Base-by-base conservation (phyloP, 177 flowering plant species). In the Vitis hybrid region DNA sequence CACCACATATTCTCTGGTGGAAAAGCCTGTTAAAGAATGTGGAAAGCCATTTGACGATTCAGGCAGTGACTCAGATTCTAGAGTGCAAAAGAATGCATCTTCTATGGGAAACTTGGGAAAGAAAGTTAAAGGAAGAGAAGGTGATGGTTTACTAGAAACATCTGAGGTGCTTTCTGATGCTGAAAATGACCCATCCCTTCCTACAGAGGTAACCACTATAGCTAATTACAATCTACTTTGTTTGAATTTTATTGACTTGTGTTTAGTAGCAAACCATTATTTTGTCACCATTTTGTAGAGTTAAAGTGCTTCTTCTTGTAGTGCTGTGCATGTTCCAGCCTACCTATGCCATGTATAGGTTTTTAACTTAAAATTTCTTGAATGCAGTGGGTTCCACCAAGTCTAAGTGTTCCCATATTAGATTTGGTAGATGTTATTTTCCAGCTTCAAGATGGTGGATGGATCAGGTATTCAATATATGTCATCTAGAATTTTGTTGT, bases 381-480 rank as follows among this genome's bases (percentile, higher is more conserved):
- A 60, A 32, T 83, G 83, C 92, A 96, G 99, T 96, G 98, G 98
- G 85, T 91, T 56, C 97, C 99, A 54, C 97, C 97, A 64, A 93
- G 87, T 81, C 70, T 96, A 75, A 91, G 90, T 75, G 75, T 76
- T 8, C 99, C 98, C 6, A 78, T 96, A 73, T 81, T 96, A 67
- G 93, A 96, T 83, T 76, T 96, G 83, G 97, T 96, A 68, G 98
- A 96, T 84, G 95, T 89, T 66, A 73, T 96, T 75, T 87, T 96
- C 81, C 99, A 94, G 81, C 93, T 96, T 66, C 93, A 92, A 56
- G 99, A 96, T 81, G 97, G 97, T 76, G 98, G 98, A 66, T 96
- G 99, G 99, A 89, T 96, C 84, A 94, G 99, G 99, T 96, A 84
- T 52, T 59, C 18, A 40, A 52, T 60, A 48, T 67, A 6, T 13